Evolutionary conservation across 768 basidiomycete species (phyloP).

Genomic region (Pleurotus sapidus): DNA sequence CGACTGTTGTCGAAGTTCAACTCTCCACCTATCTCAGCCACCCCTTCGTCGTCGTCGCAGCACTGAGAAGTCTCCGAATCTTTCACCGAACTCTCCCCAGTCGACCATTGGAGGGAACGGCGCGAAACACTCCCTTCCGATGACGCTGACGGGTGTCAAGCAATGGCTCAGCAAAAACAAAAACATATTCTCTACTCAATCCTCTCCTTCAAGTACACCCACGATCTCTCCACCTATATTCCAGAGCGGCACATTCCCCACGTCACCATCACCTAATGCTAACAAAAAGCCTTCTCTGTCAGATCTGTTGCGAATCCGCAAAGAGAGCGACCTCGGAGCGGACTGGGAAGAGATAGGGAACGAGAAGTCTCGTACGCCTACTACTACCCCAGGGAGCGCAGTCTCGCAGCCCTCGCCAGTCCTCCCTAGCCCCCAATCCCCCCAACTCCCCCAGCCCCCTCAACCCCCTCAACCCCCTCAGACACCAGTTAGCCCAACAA

Average conservation of each 20-base stretch:
- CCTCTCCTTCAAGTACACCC: conserved; percentile 34
- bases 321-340: conserved; percentile 45
- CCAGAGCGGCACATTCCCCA: conserved; percentile 16
- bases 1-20: conserved; percentile 57
- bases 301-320: conserved; percentile 56
- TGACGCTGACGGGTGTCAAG: conserved; percentile 73
- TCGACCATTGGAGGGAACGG: conserved; percentile 33
- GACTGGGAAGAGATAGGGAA: conserved; percentile 67
- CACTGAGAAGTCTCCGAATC: conserved; percentile 43
- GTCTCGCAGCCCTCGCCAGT: neutral
- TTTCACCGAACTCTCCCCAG: conserved; percentile 34
- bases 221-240: conserved; percentile 25
- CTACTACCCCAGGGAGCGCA: conserved; percentile 40
- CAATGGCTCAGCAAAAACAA: conserved; percentile 73
- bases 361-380: conserved; percentile 27
- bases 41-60: conserved; percentile 45
- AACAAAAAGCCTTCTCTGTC: conserved; percentile 66
- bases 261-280: conserved; percentile 21
- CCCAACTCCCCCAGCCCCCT: conserved; percentile 10
- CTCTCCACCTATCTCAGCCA: conserved; percentile 36
- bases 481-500: neutral
- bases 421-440: too few species aligned
- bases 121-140: conserved; percentile 50
- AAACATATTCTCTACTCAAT: conserved; percentile 48
- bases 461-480: conserved; percentile 10